A percentile compares a stretch with the other conserved stretches of the same genome.
These are phyloP conservation scores for Rhizopus sp. DNA, from an alignment of 371 early-diverging fungal genomes.

Conservation along the genomic window DNA sequence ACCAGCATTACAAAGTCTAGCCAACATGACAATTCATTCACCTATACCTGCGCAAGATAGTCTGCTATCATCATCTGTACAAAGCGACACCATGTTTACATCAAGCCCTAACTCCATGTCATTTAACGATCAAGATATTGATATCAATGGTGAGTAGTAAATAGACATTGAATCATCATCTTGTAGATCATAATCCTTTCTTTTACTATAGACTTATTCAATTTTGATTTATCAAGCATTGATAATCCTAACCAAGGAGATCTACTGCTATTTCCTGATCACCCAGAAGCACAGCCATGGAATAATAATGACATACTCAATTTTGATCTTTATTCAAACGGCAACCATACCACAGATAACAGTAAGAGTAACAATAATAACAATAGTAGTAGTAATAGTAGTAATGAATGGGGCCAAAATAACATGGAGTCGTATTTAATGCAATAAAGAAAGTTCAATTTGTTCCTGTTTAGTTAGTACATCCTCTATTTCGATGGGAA, in stretches of 20 bases:
- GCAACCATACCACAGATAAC: too few relatives aligned
- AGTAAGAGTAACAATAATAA: too few relatives aligned
- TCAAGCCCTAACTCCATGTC: not conserved
- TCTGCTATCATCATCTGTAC: conserved; percentile 1
- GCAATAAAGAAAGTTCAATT: not conserved
- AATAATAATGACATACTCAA: not conserved
- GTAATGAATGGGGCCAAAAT: too few relatives aligned
- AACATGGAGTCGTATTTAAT: too few relatives aligned
- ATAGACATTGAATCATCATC: not conserved
- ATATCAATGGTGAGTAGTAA: not conserved
- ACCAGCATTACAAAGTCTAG: conserved; percentile 23
- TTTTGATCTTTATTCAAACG: not conserved
- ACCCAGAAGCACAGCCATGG: not conserved
- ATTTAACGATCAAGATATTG: not conserved
- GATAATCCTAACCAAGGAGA: not conserved
- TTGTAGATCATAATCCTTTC: not conserved
- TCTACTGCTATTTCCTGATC: not conserved
- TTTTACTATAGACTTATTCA: conserved; percentile 1
- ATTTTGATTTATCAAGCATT: not conserved
- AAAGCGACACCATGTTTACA: not conserved
- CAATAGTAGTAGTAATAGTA: too few relatives aligned
- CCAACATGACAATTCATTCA: conserved; percentile 29
- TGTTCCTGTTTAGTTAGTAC: conserved; percentile 8
- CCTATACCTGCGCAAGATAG: conserved; percentile 11
- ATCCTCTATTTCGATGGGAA: conserved; percentile 12